Evolutionary conservation across 306 rosid species (phyloP), one percentile per base, ranked within the genome.

Genomic region (Coriaria nepalensis): DNA sequence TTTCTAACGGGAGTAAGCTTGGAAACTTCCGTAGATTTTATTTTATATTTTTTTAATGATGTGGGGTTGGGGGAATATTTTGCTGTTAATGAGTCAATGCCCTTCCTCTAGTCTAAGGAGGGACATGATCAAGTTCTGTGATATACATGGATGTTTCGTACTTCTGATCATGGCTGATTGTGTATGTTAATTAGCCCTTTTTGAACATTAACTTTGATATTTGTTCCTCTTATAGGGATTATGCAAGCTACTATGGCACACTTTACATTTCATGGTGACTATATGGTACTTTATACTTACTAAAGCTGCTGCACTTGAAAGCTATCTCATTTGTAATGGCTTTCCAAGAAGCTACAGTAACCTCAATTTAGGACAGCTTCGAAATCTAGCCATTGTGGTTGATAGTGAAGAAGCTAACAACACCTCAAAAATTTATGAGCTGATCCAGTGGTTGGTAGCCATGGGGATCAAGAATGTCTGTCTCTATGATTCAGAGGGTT

Each of bases 401-500:
- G 96, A 81, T 64, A 83, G 93, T 68, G 93, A 83, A 51, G 95
- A 83, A 38, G 90, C 95, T 35, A 61, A 44, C 60, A 64, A 81
- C 44, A 81, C 63, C 47, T 68, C 69, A 47, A 76, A 67, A 69
- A 61, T 88, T 58, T 70, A 66, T 68, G 57, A 68, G 59, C 90
- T 88, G 62, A 53, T 88, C 56, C 60, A 33, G 50, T 88, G 95
- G 95, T 68, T 88, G 64, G 68, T 65, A 52, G 59, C 73, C 8
- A 13, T 81, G 52, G 93, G 96, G n/a, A 65, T 83, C 49, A 80
- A 66, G 70, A 70, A 53, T 46, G 66, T 88, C 5, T 81, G 86
- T 78, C 87, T 83, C 47, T 88, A 81, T 61, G 95, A 88, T 53
- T 63, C 64, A 69, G 84, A 80, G 62, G 96, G 96, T 87, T 69